Evolutionary conservation across 2,329 filamentous ascomycete species (phyloP), one percentile per base, ranked within the genome.

Genomic region (Chalara sp.): DNA sequence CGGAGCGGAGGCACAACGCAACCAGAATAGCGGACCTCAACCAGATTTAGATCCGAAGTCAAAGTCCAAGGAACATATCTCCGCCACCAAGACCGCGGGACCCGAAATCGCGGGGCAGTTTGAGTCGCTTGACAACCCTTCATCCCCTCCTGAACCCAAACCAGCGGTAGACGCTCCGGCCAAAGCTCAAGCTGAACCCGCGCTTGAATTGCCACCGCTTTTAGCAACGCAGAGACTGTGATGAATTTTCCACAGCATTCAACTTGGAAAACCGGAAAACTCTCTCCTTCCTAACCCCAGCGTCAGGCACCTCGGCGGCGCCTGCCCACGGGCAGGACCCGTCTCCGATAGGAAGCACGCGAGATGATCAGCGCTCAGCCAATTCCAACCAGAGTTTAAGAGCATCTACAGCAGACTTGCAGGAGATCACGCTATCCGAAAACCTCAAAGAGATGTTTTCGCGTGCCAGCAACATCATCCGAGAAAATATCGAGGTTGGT

Each of bases 381-480:
- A 44, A 44, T 44, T 29, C 41, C 3, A 44, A 4, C 4, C 41
- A 44, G 41, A 44, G 4, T 29, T 44, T 44, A 12, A 44, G 41
- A 44, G 21, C 11, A 29, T 44, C 41, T 44, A 44, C 41, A 12
- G 41, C 41, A 44, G 41, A 44, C 41, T 44, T 44, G 4, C 41
- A 44, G 21, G 41, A 44, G 13, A 39, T 3, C 3, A 39, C 3
- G 35, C 2, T 39, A 39, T 13, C 53, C 1, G 56, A 51, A 35
- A 51, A 49, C n/a, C 44, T 63, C 5, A 59, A 55, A 31, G 46
- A 6, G 6, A 60, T 56, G 6, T 62, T 64, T 42, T 56, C 62
- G 13, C 53, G 61, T 6, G 62, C 62, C 6, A 59, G 57, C 11
- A 64, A 64, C 45, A 44, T 64, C n/a, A 57, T 63, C 12, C 51